Base-by-base conservation (phyloP, 805 yeast species). In the Millerozyma acaciae region DNA sequence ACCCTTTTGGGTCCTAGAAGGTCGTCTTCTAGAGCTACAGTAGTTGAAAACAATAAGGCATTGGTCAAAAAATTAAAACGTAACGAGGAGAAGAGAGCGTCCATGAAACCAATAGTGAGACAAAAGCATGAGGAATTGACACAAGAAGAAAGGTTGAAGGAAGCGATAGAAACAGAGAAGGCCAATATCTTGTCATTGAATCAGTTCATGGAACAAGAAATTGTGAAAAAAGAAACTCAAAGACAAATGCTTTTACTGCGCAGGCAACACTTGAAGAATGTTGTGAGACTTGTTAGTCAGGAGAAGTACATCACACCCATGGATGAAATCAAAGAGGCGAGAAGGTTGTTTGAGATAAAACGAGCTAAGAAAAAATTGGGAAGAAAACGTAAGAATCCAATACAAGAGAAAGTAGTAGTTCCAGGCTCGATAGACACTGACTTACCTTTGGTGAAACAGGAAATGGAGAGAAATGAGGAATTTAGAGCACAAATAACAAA, bases 151-250 rank as follows among this genome's bases (percentile, higher is more conserved):
- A 64, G 81, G 25, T 57, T 84, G 28, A 80, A 73, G n/a, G 93
- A 87, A 53, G 97, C 98, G 1, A 65, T 79, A 28, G 83, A 80
- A 45, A 93, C 97, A 0, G 98, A 93, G 57, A 70, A 73, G 51
- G 71, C 74, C 27, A 93, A 93, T 55, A 62, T 78, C 2, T 65
- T 76, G 17, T 83, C 96, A 3, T 64, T 93, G 43, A 78, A 83
- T 41, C 68, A 74, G 47, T 93, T 84, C 51, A 76, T 81, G 47
- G 94, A 89, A 47, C 90, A 85, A 51, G 98, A 93, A 53, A 64
- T 82, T 26, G 80, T 77, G 29, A 80, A 86, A 48, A 87, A 86
- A 53, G 80, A 81, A 53, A 74, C 73, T 34, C 90, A 89, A 50
- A 65, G 89, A 35, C 86, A 82, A 28, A 60, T 84, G 38, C 76